phyloP scores from a whole-genome alignment of 78 protist species.

The Polysphondylium violaceum region DNA sequence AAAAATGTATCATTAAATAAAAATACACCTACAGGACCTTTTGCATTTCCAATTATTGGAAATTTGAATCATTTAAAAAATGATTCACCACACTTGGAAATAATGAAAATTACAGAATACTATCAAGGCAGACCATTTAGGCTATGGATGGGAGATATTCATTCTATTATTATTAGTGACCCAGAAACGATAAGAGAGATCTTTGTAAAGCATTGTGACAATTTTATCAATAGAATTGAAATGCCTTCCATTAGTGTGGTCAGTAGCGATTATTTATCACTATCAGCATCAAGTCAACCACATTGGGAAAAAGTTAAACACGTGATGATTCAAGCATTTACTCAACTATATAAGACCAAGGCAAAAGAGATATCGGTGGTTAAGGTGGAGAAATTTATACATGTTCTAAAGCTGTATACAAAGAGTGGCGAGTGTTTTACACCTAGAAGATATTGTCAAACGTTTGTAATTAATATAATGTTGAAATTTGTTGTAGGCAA shows the following conservation, averaged over 20 bases:
- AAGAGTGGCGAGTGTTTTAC: neutral
- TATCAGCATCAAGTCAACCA: neutral
- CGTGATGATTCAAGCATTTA: neutral
- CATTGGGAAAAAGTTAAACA: slow-evolving; percentile 1
- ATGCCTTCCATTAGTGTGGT: neutral
- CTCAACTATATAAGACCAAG: neutral
- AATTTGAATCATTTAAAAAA: too few relatives aligned
- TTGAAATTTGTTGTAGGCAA: neutral
- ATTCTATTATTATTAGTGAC: slow-evolving; percentile 11
- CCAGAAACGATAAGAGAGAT: slow-evolving; percentile 28
- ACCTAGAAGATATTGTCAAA: neutral
- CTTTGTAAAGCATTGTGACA: slow-evolving; percentile 20
- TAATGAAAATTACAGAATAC: too few relatives aligned
- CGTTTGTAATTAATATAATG: too few relatives aligned
- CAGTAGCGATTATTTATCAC: neutral
- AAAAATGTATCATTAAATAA: too few relatives aligned
- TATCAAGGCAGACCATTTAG: too few relatives aligned
- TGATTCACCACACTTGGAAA: too few relatives aligned
- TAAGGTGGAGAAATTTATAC: neutral
- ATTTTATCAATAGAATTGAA: slow-evolving; percentile 1
- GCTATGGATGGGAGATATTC: slow-evolving; percentile 3
- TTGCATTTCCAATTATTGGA: too few relatives aligned
- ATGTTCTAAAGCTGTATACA: neutral
- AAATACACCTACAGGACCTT: too few relatives aligned
- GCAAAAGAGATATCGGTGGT: neutral